These are phyloP conservation scores for Colletotrichum camelliae DNA, from an alignment of 2,329 filamentous ascomycete species.

Conservation along the genomic window DNA sequence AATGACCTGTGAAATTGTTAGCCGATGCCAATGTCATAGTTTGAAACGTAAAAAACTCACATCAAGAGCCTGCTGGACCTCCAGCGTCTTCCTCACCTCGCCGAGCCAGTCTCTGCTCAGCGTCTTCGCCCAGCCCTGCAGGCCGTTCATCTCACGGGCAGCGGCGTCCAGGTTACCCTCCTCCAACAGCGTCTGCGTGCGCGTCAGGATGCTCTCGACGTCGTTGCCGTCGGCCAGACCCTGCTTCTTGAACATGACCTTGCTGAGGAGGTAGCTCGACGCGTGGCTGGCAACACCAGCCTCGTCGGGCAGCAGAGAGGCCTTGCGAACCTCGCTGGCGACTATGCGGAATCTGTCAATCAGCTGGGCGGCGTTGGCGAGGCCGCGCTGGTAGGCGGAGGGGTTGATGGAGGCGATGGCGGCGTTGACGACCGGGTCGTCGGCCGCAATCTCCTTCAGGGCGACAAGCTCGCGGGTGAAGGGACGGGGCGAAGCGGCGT, in stretches of 20 bases:
- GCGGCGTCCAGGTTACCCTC: conserved; percentile 92
- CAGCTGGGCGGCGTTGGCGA: conserved; percentile 82
- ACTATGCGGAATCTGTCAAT: conserved; percentile 97
- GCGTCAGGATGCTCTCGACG: conserved; percentile 89
- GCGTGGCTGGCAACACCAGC: conserved; percentile 95
- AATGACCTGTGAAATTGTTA: conserved; percentile 67
- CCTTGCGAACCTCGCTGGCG: conserved; percentile 91
- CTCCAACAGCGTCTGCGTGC: conserved; percentile 89
- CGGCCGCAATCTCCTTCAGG: conserved; percentile 86
- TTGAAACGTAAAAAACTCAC: conserved; percentile 60
- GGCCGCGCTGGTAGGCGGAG: conserved; percentile 87
- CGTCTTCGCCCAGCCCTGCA: conserved; percentile 94
- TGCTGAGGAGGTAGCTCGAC: conserved; percentile 87
- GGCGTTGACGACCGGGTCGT: conserved; percentile 86
- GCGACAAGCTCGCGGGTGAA: conserved; percentile 94
- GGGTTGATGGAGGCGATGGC: conserved; percentile 98
- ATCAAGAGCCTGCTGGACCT: conserved; percentile 95
- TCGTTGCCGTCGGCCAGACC: conserved; percentile 83
- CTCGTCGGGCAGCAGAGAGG: conserved; percentile 87
- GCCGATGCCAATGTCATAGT: background rate
- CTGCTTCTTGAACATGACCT: conserved; percentile 95
- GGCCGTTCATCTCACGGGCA: conserved; percentile 91
- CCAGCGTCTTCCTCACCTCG: conserved; percentile 89
- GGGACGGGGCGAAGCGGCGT: conserved; percentile 75
- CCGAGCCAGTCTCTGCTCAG: conserved; percentile 92